phyloP scores from a whole-genome alignment of 1,284 basidiomycete species.

The Sphaerobolus stellatus region DNA sequence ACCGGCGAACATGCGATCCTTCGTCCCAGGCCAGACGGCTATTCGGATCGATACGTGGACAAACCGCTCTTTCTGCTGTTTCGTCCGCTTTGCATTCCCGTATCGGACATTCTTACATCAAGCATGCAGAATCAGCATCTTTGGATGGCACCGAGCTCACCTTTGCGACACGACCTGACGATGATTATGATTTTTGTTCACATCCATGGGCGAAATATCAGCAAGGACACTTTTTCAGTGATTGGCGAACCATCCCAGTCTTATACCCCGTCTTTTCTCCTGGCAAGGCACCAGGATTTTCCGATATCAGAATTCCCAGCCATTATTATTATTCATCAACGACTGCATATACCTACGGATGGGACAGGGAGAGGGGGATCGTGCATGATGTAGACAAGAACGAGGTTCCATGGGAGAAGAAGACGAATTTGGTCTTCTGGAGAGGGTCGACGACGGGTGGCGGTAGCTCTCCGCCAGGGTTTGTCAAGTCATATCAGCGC shows the following conservation, averaged over 20 bases:
- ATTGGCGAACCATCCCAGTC: slow-evolving; percentile 84
- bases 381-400: slow-evolving; percentile 69
- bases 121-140: slow-evolving; percentile 18
- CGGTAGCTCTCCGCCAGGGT: slow-evolving; percentile 84
- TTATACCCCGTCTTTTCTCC: slow-evolving; percentile 92
- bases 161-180: slow-evolving; percentile 61
- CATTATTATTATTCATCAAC: slow-evolving; percentile 91
- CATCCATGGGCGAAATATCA: slow-evolving; percentile 80
- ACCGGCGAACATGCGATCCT: slow-evolving; percentile 86
- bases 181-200: slow-evolving; percentile 73
- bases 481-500: slow-evolving; percentile 81
- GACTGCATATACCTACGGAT: slow-evolving; percentile 84
- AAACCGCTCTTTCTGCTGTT: slow-evolving; percentile 38
- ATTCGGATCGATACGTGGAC: slow-evolving; percentile 66
- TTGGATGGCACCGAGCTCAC: slow-evolving; percentile 51
- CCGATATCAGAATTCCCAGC: slow-evolving; percentile 89
- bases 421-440: slow-evolving; percentile 76
- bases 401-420: slow-evolving; percentile 82
- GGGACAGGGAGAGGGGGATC: slow-evolving; percentile 73
- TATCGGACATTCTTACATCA: slow-evolving; percentile 11
- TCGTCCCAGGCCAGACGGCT: slow-evolving; percentile 76
- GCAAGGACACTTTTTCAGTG: slow-evolving; percentile 94
- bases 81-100: slow-evolving; percentile 25
- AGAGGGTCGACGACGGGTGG: slow-evolving; percentile 91
- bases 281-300: slow-evolving; percentile 78